phyloP scores from a whole-genome alignment of 2,329 filamentous ascomycete species.

The Apiospora rasikravindrae region DNA sequence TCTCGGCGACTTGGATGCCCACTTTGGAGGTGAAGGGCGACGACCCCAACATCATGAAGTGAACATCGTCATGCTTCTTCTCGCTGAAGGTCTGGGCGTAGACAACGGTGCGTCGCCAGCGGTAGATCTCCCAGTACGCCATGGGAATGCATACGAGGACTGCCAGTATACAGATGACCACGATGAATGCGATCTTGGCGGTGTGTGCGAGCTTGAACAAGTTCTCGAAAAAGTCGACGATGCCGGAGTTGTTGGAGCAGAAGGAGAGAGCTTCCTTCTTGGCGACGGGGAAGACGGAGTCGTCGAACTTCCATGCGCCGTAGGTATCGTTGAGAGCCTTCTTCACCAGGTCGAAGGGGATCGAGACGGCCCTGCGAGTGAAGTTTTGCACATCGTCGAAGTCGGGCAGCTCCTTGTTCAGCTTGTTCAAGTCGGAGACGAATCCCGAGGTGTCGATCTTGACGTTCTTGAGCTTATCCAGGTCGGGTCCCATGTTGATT shows the following conservation, averaged over 20 bases:
- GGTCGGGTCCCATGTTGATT: constrained; percentile 64
- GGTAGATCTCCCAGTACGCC: constrained; percentile 78
- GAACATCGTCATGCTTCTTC: constrained; percentile 78
- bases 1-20: constrained; percentile 71
- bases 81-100: constrained; percentile 69
- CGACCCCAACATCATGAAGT: constrained; percentile 86
- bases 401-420: constrained; percentile 81
- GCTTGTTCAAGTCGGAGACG: constrained; percentile 69
- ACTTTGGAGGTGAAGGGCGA: constrained; percentile 75
- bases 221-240: constrained; percentile 82
- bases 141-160: constrained; percentile 77
- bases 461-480: constrained; percentile 72
- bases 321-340: constrained; percentile 73
- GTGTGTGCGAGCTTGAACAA: constrained; percentile 70
- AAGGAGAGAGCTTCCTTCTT: constrained; percentile 83
- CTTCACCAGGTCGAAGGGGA: constrained; percentile 84
- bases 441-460: constrained; percentile 70
- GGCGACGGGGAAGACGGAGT: constrained; percentile 79
- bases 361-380: constrained; percentile 73
- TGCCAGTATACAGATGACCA: constrained; percentile 74
- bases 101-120: constrained; percentile 75
- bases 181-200: constrained; percentile 77
- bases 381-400: constrained; percentile 86
- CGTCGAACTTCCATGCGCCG: constrained; percentile 77
- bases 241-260: constrained; percentile 83